Evolutionary conservation across 1,284 basidiomycete species (phyloP).

Genomic region (Trametes versicolor): DNA sequence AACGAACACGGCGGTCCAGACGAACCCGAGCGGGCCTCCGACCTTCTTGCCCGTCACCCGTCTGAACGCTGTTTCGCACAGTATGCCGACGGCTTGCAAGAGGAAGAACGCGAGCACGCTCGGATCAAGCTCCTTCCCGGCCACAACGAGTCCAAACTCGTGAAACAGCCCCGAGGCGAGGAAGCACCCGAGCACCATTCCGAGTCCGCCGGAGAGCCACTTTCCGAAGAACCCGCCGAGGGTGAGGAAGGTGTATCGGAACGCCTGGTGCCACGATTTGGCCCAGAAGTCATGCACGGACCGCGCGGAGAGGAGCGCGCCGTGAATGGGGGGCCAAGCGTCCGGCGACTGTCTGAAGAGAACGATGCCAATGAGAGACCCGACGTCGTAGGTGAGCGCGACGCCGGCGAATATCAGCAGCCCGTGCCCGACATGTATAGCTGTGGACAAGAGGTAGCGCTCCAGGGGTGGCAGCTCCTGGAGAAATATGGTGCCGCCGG

Average conservation of each 20-base stretch:
- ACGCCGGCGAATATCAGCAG: slow-evolving; percentile 68
- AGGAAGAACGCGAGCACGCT: slow-evolving; percentile 68
- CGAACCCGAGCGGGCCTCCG: slow-evolving; percentile 61
- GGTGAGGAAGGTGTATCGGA: slow-evolving; percentile 74
- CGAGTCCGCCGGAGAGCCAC: slow-evolving; percentile 61
- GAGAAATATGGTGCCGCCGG: slow-evolving; percentile 74
- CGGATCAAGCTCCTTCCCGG: slow-evolving; percentile 65
- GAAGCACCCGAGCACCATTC: slow-evolving; percentile 75
- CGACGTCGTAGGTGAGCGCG: slow-evolving; percentile 64
- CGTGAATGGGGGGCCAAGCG: slow-evolving; percentile 75
- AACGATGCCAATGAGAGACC: slow-evolving; percentile 65
- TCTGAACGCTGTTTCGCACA: slow-evolving; percentile 69
- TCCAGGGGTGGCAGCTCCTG: slow-evolving; percentile 54
- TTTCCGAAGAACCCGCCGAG: slow-evolving; percentile 71
- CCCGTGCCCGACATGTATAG: slow-evolving; percentile 69
- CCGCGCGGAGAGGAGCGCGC: slow-evolving; percentile 67
- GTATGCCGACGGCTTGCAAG: slow-evolving; percentile 66
- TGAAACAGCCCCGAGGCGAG: slow-evolving; percentile 80
- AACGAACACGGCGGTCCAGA: slow-evolving; percentile 75
- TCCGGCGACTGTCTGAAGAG: slow-evolving; percentile 61
- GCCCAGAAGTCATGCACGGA: slow-evolving; percentile 79
- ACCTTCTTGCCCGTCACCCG: slow-evolving; percentile 63
- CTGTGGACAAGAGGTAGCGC: slow-evolving; percentile 66
- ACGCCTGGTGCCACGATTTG: slow-evolving; percentile 76
- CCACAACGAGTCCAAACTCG: slow-evolving; percentile 68